Evolutionary conservation across 116 monocot species (phyloP).

Genomic region (Phalaenopsis hybrid): DNA sequence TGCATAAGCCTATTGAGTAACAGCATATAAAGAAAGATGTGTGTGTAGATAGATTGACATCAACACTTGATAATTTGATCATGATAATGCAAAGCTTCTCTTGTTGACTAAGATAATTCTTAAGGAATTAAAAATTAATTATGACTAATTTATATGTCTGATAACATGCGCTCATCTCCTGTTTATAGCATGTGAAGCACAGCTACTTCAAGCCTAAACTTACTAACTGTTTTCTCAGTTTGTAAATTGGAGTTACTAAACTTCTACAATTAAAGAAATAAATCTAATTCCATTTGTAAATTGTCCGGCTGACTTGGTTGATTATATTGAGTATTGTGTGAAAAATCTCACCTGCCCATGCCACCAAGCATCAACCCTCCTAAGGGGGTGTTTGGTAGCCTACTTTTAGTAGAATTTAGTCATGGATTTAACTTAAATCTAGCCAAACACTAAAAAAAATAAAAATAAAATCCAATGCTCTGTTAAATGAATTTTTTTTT

Average conservation of each 20-base stretch:
- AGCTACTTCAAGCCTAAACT: not conserved
- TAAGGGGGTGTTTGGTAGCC: no score
- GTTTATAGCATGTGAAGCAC: not conserved
- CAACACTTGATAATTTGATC: not conserved
- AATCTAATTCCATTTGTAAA: conserved; percentile 1
- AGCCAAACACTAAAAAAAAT: no score
- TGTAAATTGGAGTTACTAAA: not conserved
- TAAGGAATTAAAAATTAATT: not conserved
- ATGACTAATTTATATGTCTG: not conserved
- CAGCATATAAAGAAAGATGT: not conserved
- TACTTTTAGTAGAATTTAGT: no score
- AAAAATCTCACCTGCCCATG: not conserved
- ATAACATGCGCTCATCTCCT: not conserved
- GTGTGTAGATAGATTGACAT: not conserved
- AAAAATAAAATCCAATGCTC: no score
- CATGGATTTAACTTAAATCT: no score
- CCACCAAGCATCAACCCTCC: no score
- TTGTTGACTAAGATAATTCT: not conserved
- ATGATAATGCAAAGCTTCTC: not conserved
- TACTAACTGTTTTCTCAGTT: not conserved
- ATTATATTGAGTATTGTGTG: not conserved
- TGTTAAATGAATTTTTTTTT: no score
- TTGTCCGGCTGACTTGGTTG: not conserved
- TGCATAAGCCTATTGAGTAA: not conserved
- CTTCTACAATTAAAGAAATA: not conserved